A percentile compares a stretch with the other conserved stretches of the same genome.
These are phyloP conservation scores for Selenicereus undatus DNA, from an alignment of 148 eudicot species.

Conservation along the genomic window DNA sequence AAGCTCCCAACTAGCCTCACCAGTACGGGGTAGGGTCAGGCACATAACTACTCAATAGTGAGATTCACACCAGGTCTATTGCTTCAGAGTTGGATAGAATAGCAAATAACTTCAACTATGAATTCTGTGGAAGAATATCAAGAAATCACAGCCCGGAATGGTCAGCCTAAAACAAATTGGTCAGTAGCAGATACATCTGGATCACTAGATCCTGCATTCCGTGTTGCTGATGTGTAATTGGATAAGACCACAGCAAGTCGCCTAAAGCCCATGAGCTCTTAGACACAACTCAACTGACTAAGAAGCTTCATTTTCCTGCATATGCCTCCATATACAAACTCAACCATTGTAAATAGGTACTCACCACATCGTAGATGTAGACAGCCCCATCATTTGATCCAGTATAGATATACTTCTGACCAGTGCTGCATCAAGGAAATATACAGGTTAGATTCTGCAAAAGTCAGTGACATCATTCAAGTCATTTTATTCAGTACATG, in stretches of 20 bases:
- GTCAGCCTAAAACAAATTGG: too few relatives aligned
- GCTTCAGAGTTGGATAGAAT: too few relatives aligned
- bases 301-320: not conserved
- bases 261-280: not conserved
- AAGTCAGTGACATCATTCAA: not conserved
- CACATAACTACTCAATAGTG: not conserved
- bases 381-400: slow-evolving; percentile 67
- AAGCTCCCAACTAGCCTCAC: not conserved
- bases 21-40: not conserved
- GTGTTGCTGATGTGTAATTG: not conserved
- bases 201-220: too few relatives aligned
- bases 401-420: slow-evolving; percentile 80
- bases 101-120: too few relatives aligned
- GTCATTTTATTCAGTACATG: not conserved
- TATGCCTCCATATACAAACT: not conserved
- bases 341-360: slow-evolving; percentile 12
- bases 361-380: slow-evolving; percentile 75
- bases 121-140: too few relatives aligned
- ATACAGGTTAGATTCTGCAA: not conserved
- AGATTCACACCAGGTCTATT: not conserved
- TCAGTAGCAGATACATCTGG: too few relatives aligned
- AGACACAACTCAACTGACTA: not conserved
- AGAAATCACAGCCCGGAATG: too few relatives aligned
- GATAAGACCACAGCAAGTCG: not conserved
- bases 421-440: slow-evolving; percentile 57